These are phyloP conservation scores for Myriosclerotinia duriaeana DNA, from an alignment of 2,329 filamentous ascomycete genomes.

Conservation along the genomic window DNA sequence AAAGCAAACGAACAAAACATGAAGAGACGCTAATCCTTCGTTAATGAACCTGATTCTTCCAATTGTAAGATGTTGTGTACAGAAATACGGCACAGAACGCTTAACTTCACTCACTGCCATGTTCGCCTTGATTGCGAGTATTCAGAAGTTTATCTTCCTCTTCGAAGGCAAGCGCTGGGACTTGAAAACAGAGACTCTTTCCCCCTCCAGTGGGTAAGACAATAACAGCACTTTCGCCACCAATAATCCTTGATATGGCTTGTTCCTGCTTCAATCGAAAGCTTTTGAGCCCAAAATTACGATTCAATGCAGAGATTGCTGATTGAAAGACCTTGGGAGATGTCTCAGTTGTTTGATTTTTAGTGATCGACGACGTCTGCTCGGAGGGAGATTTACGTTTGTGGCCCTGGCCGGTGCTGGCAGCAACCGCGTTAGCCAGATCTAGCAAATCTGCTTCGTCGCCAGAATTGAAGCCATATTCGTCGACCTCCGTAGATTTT, in stretches of 20 bases:
- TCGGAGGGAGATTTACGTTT: conserved; percentile 23
- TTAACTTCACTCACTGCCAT: conserved; percentile 41
- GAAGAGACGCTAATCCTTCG: neutral
- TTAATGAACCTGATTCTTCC: neutral
- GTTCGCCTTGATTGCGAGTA: conserved; percentile 29
- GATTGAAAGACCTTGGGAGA: conserved; percentile 25
- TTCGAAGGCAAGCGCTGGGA: conserved; percentile 47
- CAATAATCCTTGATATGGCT: conserved; percentile 46
- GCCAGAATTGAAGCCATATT: conserved; percentile 29
- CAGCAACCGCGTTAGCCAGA: conserved; percentile 15
- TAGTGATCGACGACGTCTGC: conserved; percentile 10
- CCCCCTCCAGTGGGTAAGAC: conserved; percentile 47
- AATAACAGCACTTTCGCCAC: conserved; percentile 46
- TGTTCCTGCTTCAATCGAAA: conserved; percentile 50
- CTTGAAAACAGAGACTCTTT: conserved; percentile 47
- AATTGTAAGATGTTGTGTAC: neutral
- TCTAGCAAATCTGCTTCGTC: conserved; percentile 29
- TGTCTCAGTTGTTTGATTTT: conserved; percentile 16
- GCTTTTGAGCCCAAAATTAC: conserved; percentile 43
- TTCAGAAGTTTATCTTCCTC: conserved; percentile 42
- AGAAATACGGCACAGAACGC: neutral
- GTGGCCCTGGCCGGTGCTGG: neutral
- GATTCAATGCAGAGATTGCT: conserved; percentile 42
- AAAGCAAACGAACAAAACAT: neutral
- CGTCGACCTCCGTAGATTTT: conserved; percentile 19